Evolutionary conservation across 371 early-diverging fungal species (phyloP).

Genomic region (Syncephalastrum monosporum): DNA sequence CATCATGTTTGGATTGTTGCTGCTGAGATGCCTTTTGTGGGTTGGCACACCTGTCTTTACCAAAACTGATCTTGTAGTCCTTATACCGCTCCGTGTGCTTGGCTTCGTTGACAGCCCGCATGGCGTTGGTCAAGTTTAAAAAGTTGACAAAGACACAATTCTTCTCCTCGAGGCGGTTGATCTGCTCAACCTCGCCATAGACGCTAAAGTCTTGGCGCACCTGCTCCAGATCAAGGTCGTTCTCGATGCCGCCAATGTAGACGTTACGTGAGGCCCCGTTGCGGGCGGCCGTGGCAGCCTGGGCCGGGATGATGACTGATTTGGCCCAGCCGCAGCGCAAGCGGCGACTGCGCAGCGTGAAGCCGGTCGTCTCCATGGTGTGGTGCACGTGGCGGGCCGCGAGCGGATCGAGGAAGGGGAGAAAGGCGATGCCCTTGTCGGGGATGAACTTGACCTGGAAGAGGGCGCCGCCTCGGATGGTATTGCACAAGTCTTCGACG

Average conservation of each 20-base stretch:
- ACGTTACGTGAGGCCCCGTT: slow-evolving; percentile 80
- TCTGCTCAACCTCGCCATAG: slow-evolving; percentile 78
- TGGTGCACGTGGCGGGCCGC: slow-evolving; percentile 64
- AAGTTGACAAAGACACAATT: slow-evolving; percentile 86
- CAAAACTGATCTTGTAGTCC: slow-evolving; percentile 63
- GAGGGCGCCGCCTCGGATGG: slow-evolving; percentile 80
- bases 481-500: slow-evolving; percentile 81
- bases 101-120: slow-evolving; percentile 65
- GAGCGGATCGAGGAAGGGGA: slow-evolving; percentile 76
- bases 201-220: slow-evolving; percentile 63
- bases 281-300: slow-evolving; percentile 56
- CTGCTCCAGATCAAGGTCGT: slow-evolving; percentile 52
- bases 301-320: slow-evolving; percentile 50
- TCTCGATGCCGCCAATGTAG: slow-evolving; percentile 70
- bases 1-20: not conserved
- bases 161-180: slow-evolving; percentile 73
- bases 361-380: slow-evolving; percentile 53
- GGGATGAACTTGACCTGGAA: slow-evolving; percentile 69
- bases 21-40: slow-evolving; percentile 26
- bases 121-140: slow-evolving; percentile 60
- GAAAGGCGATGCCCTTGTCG: slow-evolving; percentile 79
- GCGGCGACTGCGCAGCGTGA: slow-evolving; percentile 65
- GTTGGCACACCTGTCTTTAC: slow-evolving; percentile 82
- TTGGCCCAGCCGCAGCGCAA: slow-evolving; percentile 83
- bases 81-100: slow-evolving; percentile 48